Base-by-base conservation (phyloP, 805 yeast species). In the Wickerhamomyces alni region DNA sequence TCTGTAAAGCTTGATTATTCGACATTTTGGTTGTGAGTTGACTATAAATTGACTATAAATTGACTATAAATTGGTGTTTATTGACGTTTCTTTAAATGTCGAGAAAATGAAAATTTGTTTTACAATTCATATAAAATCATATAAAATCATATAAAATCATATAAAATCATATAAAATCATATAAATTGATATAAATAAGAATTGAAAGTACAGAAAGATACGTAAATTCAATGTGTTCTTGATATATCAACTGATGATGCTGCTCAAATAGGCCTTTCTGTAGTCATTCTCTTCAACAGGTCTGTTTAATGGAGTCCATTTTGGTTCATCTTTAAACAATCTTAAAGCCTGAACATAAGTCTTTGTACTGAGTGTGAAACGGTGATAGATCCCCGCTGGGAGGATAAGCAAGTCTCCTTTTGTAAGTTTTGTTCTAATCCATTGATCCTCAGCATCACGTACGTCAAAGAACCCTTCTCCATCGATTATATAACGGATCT, bases 381-480 rank as follows among this genome's bases (percentile, higher is more conserved):
- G 74, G 63, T 91, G 99, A 60, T 87, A 91, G 28, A 91, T 87
- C 0, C 98, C 98, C 1, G 95, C 87, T 0, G 99, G 99, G 25
- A 84, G 67, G 38, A 85, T 73, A 41, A 84, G 57, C 36, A 78
- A 53, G 54, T 91, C 98, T 33, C 80, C 72, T 38, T 73, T 69
- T 24, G 58, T 66, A 27, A 88, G 69, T 44, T 74, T 72, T 41
- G 82, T 72, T 43, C 98, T 75, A 40, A 91, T 71, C 99, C 99
- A 91, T 40, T 67, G 59, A 40, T 72, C 74, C 11, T 71, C 55
- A 22, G 65, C 55, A 52, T 77, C 82, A 48, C 96, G 72, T 8
- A 91, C 87, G 55, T 91, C 98, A 55, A 91, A 91, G 62, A 74
- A 91, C 0, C 99, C 98, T 40, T 79, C 83, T 10, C 99, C 99